Evolutionary conservation across 805 yeast genomes (phyloP), one percentile per base, ranked within the genome.

Genomic region (Brettanomyces custersianus): DNA sequence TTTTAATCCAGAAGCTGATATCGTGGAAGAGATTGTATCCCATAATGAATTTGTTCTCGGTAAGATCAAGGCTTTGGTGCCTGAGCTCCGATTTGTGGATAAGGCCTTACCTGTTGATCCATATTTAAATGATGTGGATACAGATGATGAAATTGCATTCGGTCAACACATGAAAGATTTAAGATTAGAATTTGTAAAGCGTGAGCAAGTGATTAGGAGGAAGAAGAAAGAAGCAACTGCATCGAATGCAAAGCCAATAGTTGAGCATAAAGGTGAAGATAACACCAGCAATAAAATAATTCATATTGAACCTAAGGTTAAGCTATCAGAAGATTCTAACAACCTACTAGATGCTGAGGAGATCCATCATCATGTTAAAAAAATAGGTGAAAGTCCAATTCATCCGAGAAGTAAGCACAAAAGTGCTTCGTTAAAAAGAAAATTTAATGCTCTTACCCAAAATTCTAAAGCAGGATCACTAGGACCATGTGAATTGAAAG

Each of bases 131-230:
- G 77, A 72, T 47, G 51, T 54, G 19, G 79, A 72, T 43, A 65
- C 76, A 1, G 65, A 60, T 12, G 60, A 53, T 37, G 79, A 73
- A 49, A 55, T 63, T 25, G 67, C 60, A 28, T 71, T 65, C 48
- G 70, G 74, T 1, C 62, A 60, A 15, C 60, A 55, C 29, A 72
- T 73, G 79, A 65, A 60, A 45, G 50, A 53, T 35, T 49, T 66
- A 16, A 60, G 79, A 40, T 42, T 57, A 33, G 42, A 43, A n/a
- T 54, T 52, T 36, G 46, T 54, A 17, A 46, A 44, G n/a, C 48
- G 44, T 5, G 47, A 44, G 27, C 38, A 39, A 8, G 29, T 31
- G 9, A 20, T 8, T 5, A 13, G 29, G n/a, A 23, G 15, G 8
- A 13, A 7, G n/a, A 13, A 7, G 8, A 25, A 25, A 17, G n/a